These are phyloP conservation scores for Moringa oleifera DNA, from an alignment of 345 rosid genomes.

Conservation along the genomic window DNA sequence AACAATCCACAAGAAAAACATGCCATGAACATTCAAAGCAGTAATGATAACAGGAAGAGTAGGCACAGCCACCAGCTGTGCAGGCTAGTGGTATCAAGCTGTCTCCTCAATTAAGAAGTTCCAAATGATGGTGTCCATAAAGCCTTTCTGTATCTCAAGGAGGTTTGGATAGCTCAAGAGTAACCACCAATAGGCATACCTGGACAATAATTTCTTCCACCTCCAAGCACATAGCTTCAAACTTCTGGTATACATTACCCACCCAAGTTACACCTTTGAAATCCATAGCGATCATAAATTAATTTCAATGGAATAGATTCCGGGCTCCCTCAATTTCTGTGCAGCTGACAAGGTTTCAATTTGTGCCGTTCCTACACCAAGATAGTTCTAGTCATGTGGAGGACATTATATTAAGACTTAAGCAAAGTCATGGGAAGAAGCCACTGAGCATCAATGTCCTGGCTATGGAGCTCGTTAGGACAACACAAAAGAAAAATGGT, in stretches of 20 bases:
- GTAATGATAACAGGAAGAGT: background rate
- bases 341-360: background rate
- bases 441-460: background rate
- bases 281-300: constrained; percentile 37
- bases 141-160: background rate
- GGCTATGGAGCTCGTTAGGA: no score
- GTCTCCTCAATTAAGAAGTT: background rate
- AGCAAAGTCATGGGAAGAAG: background rate
- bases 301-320: constrained; percentile 11
- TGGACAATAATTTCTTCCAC: constrained; percentile 78
- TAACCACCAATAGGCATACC: constrained; percentile 30
- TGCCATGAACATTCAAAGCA: background rate
- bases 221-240: constrained; percentile 89
- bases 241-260: constrained; percentile 70
- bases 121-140: background rate
- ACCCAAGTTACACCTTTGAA: constrained; percentile 67
- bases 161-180: background rate
- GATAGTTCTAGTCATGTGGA: constrained; percentile 6
- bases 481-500: no score
- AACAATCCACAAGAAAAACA: no score
- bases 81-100: background rate
- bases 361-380: background rate
- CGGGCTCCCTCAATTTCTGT: constrained; percentile 6
- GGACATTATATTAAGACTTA: background rate
- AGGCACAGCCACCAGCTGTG: background rate